These are phyloP conservation scores for Talaromyces stipitatus DNA, from an alignment of 495 filamentous ascomycete genomes.

Conservation along the genomic window DNA sequence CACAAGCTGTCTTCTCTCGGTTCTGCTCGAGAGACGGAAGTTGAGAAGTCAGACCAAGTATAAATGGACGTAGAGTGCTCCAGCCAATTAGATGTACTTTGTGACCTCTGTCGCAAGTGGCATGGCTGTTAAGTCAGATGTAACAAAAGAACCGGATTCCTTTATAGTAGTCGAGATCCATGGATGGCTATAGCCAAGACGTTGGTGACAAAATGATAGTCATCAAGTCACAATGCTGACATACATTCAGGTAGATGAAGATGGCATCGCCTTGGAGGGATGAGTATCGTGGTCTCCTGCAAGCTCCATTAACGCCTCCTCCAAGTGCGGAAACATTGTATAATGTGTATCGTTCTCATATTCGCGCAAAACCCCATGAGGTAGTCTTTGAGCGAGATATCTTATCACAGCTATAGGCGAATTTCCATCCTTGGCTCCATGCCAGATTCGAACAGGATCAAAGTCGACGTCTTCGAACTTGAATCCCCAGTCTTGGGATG, in stretches of 20 bases:
- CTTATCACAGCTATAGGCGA: slow-evolving; percentile 17
- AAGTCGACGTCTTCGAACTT: slow-evolving; percentile 21
- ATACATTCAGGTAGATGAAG: not conserved
- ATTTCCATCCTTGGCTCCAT: slow-evolving; percentile 23
- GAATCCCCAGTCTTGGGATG: slow-evolving; percentile 24
- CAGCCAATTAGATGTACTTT: too few relatives aligned
- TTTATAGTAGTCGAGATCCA: too few relatives aligned
- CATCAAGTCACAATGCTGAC: not conserved
- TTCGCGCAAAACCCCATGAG: slow-evolving; percentile 10
- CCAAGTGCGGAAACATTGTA: slow-evolving; percentile 11
- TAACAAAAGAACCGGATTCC: too few relatives aligned
- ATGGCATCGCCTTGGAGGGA: not conserved
- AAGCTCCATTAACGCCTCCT: slow-evolving; percentile 9
- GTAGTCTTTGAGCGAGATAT: slow-evolving; percentile 12
- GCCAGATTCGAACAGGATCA: slow-evolving; percentile 24
- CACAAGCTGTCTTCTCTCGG: too few relatives aligned
- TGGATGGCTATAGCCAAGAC: not conserved
- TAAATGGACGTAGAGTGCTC: too few relatives aligned
- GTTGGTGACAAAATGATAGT: not conserved
- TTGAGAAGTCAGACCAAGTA: too few relatives aligned
- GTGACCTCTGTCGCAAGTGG: too few relatives aligned
- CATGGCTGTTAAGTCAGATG: too few relatives aligned
- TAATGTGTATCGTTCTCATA: slow-evolving; percentile 14
- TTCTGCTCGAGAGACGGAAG: too few relatives aligned
- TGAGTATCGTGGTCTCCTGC: not conserved